Percentiles rank a stretch among this genome's conserved stretches.
Evolutionary conservation across 805 yeast species (phyloP).

Genomic region (Starmerella riodocensis): DNA sequence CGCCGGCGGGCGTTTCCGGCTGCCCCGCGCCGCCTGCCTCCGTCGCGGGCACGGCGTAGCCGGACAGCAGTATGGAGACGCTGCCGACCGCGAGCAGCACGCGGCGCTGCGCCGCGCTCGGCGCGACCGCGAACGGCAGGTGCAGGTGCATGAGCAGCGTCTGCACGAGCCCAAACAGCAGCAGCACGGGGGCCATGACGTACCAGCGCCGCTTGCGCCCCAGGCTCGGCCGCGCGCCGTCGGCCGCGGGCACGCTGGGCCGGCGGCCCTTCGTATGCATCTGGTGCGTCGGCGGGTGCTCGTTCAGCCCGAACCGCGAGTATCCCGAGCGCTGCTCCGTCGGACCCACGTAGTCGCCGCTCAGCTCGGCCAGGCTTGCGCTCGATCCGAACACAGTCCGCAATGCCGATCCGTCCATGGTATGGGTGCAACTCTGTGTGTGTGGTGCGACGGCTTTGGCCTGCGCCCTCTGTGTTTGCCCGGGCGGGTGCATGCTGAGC

Average conservation of each 20-base stretch:
- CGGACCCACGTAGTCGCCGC: constrained; percentile 21
- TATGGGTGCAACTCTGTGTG: too few species aligned
- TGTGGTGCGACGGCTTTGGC: too few species aligned
- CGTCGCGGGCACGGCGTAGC: constrained; percentile 6
- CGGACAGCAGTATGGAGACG: constrained; percentile 8
- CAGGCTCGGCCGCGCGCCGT: not conserved
- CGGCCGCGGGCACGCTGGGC: constrained; percentile 2
- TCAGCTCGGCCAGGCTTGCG: constrained; percentile 29
- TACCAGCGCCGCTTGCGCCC: constrained; percentile 1
- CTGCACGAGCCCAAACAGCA: constrained; percentile 13
- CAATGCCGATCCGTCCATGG: constrained; percentile 21
- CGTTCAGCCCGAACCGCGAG: constrained; percentile 20
- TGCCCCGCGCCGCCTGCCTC: not conserved
- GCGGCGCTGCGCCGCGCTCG: constrained; percentile 1
- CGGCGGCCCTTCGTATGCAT: constrained; percentile 18
- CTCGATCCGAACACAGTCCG: constrained; percentile 31
- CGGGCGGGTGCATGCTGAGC: too few species aligned
- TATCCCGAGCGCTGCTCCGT: constrained; percentile 12
- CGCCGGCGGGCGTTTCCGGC: too few species aligned
- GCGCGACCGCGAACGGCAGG: constrained; percentile 6
- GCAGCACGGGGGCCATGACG: not conserved
- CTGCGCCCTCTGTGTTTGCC: too few species aligned
- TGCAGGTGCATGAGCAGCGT: constrained; percentile 15
- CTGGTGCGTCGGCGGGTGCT: constrained; percentile 19
- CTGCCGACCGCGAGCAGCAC: constrained; percentile 8